Conservation (phyloP, 495 filamentous ascomycete genomes). For the Paragyromitra xinjiangensis region DNA sequence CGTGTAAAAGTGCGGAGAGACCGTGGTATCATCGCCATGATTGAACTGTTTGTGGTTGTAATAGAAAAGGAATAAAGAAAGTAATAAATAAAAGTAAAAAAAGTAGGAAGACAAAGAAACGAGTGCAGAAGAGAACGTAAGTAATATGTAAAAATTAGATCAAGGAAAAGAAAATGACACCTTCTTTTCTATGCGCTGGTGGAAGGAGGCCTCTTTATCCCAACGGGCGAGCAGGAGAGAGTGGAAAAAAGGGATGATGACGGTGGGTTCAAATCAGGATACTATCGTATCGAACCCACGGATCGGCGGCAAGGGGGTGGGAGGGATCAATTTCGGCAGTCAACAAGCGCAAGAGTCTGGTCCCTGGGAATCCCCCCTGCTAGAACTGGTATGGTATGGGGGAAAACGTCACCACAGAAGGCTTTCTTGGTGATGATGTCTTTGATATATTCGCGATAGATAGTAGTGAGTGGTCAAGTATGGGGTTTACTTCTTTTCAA, state of each 20-base stretch:
- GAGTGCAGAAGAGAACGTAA: neutral
- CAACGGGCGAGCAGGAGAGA: too few relatives aligned
- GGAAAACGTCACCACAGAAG: neutral
- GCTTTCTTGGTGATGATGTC: neutral
- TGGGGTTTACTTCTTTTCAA: neutral
- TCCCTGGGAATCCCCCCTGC: constrained; percentile 6
- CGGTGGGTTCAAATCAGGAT: constrained; percentile 10
- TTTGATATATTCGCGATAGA: neutral
- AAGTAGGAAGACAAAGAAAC: neutral
- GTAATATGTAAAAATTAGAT: neutral
- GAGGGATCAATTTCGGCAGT: neutral
- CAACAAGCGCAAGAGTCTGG: neutral
- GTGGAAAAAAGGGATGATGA: constrained; percentile 4
- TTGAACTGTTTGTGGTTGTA: neutral
- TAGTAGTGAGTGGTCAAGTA: neutral
- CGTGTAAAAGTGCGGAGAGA: constrained; percentile 11
- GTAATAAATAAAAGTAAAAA: neutral
- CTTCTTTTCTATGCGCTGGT: neutral
- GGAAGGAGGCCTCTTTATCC: neutral
- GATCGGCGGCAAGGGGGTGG: constrained; percentile 17
- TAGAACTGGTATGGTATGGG: neutral
- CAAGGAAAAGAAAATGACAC: neutral
- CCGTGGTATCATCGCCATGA: constrained; percentile 32
- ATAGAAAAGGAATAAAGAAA: neutral
- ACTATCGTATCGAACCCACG: constrained; percentile 12